Conservation (phyloP, 352 stramenopile genomes). For the Phytophthora meadii region DNA sequence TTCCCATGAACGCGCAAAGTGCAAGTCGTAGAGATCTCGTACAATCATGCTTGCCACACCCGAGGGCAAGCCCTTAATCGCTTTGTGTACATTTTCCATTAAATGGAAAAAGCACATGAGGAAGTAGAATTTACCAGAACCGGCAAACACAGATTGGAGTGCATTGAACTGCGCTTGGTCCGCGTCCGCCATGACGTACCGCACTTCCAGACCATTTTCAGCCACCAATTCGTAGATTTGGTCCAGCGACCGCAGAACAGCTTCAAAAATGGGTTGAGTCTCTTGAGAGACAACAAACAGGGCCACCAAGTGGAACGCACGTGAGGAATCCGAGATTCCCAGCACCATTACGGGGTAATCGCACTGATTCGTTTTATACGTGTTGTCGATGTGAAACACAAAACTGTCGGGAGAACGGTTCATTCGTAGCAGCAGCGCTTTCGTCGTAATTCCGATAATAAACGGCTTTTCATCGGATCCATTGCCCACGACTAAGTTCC, state of each 20-base stretch:
- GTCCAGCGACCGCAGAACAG: background rate
- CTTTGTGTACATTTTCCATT: no score
- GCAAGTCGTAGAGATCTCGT: no score
- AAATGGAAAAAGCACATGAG: no score
- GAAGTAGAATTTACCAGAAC: no score
- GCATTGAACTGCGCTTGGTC: slow-evolving; percentile 11
- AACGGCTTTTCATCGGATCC: slow-evolving; percentile 6
- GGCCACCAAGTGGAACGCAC: slow-evolving; percentile 1
- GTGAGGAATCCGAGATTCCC: background rate
- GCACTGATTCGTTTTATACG: slow-evolving; percentile 8
- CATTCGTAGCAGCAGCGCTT: background rate
- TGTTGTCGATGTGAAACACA: background rate
- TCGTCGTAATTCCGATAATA: background rate
- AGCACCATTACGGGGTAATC: slow-evolving; percentile 12
- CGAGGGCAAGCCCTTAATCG: no score
- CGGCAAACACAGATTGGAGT: no score
- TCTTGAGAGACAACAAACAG: slow-evolving; percentile 15
- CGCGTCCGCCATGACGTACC: slow-evolving; percentile 16
- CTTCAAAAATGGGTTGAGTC: background rate
- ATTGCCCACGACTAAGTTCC: slow-evolving; percentile 1
- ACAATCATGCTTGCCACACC: no score
- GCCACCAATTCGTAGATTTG: background rate
- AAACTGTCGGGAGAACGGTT: background rate
- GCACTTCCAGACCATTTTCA: background rate
- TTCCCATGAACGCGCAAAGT: no score